A percentile compares a stretch with the other conserved stretches of the same genome.
phyloP scores from a whole-genome alignment of 192 early-diverging fungal genomes.

The Pilaira anomala region DNA sequence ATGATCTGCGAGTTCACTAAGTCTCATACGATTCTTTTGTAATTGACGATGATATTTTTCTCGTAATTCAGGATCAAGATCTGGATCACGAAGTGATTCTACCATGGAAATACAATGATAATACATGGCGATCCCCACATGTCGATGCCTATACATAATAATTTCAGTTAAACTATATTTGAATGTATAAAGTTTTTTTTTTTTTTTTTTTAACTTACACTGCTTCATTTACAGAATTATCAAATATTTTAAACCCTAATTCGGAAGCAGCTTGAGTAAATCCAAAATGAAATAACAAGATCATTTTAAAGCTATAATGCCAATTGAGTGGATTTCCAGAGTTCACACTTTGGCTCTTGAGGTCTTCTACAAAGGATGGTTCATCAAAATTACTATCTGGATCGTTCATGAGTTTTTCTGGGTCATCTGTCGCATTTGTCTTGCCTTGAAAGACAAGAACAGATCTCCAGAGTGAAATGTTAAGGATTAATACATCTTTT shows the following conservation, averaged over 20 bases:
- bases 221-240: slow-evolving; percentile 15
- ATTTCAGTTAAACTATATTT: too few species aligned
- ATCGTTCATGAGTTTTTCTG: slow-evolving; percentile 12
- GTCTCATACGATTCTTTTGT: background rate
- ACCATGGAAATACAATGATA: slow-evolving; percentile 24
- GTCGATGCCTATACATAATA: slow-evolving; percentile 29
- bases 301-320: slow-evolving; percentile 28
- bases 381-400: slow-evolving; percentile 10
- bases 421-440: slow-evolving; percentile 7
- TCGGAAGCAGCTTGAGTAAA: slow-evolving; percentile 14
- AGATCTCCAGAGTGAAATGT: slow-evolving; percentile 12
- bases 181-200: background rate
- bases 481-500: slow-evolving; percentile 10
- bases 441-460: slow-evolving; percentile 27
- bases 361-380: slow-evolving; percentile 10
- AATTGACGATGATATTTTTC: slow-evolving; percentile 18
- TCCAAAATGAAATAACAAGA: slow-evolving; percentile 24
- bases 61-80: background rate
- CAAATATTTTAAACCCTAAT: slow-evolving; percentile 24
- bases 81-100: slow-evolving; percentile 12
- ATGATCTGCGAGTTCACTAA: slow-evolving; percentile 12
- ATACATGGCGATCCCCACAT: slow-evolving; percentile 26
- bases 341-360: slow-evolving; percentile 18
- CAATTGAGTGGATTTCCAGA: slow-evolving; percentile 14
- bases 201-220: slow-evolving; percentile 15